Evolutionary conservation across 192 early-diverging fungal genomes (phyloP).

Genomic region (Geosiphon pyriformis): DNA sequence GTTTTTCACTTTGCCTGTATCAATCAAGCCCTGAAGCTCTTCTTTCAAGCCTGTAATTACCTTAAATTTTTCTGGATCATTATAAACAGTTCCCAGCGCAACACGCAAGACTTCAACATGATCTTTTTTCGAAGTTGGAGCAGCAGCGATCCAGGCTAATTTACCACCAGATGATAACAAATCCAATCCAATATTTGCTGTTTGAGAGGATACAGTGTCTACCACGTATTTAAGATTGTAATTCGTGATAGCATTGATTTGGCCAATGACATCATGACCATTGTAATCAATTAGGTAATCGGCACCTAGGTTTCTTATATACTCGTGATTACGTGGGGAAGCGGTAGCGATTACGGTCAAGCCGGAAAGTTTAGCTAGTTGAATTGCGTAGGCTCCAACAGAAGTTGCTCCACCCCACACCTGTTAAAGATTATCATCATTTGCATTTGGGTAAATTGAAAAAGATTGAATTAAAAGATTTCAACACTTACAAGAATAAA

Average conservation of each 20-base stretch:
- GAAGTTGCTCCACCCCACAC: conserved; percentile 54
- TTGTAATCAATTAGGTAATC: conserved; percentile 46
- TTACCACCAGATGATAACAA: not conserved
- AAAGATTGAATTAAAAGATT: not conserved
- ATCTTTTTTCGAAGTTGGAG: not conserved
- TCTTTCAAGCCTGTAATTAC: not conserved
- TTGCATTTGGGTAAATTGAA: not conserved
- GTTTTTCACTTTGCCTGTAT: not conserved
- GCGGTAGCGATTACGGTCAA: conserved; percentile 48
- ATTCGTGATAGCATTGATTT: conserved; percentile 9
- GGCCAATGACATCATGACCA: conserved; percentile 10
- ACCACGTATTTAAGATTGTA: conserved; percentile 8
- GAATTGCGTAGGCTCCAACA: conserved; percentile 48
- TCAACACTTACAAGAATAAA: conserved; percentile 14
- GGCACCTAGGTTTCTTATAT: conserved; percentile 41
- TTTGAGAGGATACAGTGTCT: not conserved
- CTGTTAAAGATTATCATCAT: not conserved
- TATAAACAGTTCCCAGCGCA: not conserved
- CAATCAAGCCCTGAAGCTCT: not conserved
- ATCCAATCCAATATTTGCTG: not conserved
- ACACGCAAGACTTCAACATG: not conserved
- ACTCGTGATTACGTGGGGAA: conserved; percentile 39
- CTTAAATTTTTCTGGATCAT: not conserved
- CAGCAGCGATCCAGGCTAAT: not conserved
- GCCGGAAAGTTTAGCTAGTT: conserved; percentile 22